Conservation (phyloP, 2,329 filamentous ascomycete species). For the Neobulgaria alba region DNA sequence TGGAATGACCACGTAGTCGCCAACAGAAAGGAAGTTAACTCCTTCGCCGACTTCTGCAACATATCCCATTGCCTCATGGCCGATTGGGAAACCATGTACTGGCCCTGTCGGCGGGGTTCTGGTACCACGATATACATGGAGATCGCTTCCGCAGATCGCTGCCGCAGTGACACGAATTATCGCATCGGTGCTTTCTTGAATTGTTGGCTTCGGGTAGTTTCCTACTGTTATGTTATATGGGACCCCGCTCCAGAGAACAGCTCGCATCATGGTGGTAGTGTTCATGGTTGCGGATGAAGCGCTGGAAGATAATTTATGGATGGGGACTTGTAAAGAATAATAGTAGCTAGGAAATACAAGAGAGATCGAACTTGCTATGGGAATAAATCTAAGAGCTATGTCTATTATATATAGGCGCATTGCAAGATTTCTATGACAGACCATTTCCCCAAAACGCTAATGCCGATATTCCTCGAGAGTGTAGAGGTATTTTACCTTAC, state of each 20-base stretch:
- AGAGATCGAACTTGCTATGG: too few relatives aligned
- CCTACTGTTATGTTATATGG: constrained; percentile 47
- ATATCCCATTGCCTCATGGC: constrained; percentile 44
- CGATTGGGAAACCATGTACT: constrained; percentile 29
- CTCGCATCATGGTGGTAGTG: constrained; percentile 10
- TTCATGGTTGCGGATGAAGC: too few relatives aligned
- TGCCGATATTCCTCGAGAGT: too few relatives aligned
- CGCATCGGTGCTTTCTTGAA: constrained; percentile 36
- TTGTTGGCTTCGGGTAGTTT: constrained; percentile 33
- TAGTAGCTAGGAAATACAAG: too few relatives aligned
- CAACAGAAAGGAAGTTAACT: constrained; percentile 37
- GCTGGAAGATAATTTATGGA: too few relatives aligned
- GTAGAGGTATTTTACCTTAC: too few relatives aligned
- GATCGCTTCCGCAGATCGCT: constrained; percentile 45
- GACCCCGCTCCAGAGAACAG: constrained; percentile 10
- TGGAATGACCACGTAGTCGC: constrained; percentile 42
- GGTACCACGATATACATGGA: constrained; percentile 35
- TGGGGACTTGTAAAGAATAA: too few relatives aligned
- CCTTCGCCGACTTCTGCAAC: constrained; percentile 36
- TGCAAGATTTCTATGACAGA: too few relatives aligned
- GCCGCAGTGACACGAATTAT: constrained; percentile 39
- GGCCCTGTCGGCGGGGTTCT: constrained; percentile 30
- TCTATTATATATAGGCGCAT: too few relatives aligned
- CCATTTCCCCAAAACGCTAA: too few relatives aligned
- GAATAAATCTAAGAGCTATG: too few relatives aligned